Conservation (phyloP, 768 basidiomycete species). For the Leccinum sublutescens region DNA sequence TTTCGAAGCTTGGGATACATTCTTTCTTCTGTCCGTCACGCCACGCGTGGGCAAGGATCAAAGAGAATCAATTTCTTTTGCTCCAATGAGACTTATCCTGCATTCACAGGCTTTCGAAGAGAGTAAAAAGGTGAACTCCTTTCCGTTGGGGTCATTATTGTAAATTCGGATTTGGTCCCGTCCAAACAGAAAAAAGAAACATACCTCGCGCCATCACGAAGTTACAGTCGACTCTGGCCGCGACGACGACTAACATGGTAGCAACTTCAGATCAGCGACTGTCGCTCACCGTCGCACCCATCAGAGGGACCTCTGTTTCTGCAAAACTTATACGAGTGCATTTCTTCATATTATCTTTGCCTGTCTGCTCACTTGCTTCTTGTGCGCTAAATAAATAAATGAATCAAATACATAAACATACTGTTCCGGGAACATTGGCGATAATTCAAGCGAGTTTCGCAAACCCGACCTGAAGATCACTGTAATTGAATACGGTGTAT, state of each 20-base stretch:
- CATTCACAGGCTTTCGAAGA: slow-evolving; percentile 96
- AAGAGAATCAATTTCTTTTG: slow-evolving; percentile 83
- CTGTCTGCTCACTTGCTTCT: too few relatives aligned
- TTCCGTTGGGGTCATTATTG: slow-evolving; percentile 89
- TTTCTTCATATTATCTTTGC: too few relatives aligned
- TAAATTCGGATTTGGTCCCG: slow-evolving; percentile 64
- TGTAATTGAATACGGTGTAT: too few relatives aligned
- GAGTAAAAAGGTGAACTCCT: slow-evolving; percentile 91
- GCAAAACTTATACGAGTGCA: slow-evolving; percentile 77
- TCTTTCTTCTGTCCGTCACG: slow-evolving; percentile 99
- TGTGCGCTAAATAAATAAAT: too few relatives aligned
- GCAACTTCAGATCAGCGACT: slow-evolving; percentile 59
- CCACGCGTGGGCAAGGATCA: slow-evolving; percentile 98
- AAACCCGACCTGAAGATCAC: too few relatives aligned
- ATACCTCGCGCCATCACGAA: slow-evolving; percentile 53
- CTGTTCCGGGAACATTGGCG: too few relatives aligned
- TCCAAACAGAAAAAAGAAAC: slow-evolving; percentile 87
- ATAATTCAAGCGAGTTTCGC: too few relatives aligned
- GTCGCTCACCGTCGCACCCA: slow-evolving; percentile 48
- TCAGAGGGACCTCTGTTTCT: slow-evolving; percentile 69
- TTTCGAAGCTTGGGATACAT: slow-evolving; percentile 52
- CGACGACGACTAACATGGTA: slow-evolving; percentile 5
- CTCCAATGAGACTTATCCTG: slow-evolving; percentile 95
- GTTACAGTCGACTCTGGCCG: slow-evolving; percentile 2
- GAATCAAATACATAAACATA: too few relatives aligned